phyloP scores from a whole-genome alignment of 805 yeast genomes.

The Priceomyces fermenticarens region DNA sequence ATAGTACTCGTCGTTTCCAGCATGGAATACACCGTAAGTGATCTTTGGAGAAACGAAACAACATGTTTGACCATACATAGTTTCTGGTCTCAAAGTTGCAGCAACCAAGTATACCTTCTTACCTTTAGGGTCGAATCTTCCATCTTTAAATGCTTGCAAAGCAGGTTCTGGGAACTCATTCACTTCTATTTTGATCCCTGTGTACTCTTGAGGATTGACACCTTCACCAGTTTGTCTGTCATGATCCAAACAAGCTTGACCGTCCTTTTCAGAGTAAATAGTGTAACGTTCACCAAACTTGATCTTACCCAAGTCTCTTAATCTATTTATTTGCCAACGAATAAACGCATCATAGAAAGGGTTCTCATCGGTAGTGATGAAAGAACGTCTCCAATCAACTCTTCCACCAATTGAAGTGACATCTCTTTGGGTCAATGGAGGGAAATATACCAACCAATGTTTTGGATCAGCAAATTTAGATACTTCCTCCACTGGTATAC shows the following conservation, averaged over 20 bases:
- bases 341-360: conserved; percentile 93
- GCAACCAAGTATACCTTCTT: conserved; percentile 85
- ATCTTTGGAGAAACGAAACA: conserved; percentile 97
- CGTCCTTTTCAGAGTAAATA: conserved; percentile 95
- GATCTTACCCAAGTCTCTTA: conserved; percentile 83
- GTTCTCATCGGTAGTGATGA: conserved; percentile 92
- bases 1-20: conserved; percentile 69
- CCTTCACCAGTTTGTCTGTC: conserved; percentile 98
- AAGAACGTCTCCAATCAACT: conserved; percentile 97
- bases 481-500: conserved; percentile 80
- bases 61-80: conserved; percentile 98
- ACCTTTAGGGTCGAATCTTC: conserved; percentile 42
- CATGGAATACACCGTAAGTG: conserved; percentile 85
- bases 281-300: conserved; percentile 98
- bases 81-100: conserved; percentile 97
- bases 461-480: conserved; percentile 86
- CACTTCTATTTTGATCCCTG: conserved; percentile 83
- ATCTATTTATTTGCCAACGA: conserved; percentile 92
- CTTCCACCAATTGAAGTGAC: conserved; percentile 84
- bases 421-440: conserved; percentile 80
- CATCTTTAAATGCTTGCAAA: conserved; percentile 48
- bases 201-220: conserved; percentile 93
- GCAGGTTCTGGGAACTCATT: conserved; percentile 58
- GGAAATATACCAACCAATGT: conserved; percentile 89
- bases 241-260: conserved; percentile 99